A percentile compares a stretch with the other conserved stretches of the same genome.
Conservation (phyloP, 2,329 filamentous ascomycete genomes). For the Exophiala alcalophila region DNA sequence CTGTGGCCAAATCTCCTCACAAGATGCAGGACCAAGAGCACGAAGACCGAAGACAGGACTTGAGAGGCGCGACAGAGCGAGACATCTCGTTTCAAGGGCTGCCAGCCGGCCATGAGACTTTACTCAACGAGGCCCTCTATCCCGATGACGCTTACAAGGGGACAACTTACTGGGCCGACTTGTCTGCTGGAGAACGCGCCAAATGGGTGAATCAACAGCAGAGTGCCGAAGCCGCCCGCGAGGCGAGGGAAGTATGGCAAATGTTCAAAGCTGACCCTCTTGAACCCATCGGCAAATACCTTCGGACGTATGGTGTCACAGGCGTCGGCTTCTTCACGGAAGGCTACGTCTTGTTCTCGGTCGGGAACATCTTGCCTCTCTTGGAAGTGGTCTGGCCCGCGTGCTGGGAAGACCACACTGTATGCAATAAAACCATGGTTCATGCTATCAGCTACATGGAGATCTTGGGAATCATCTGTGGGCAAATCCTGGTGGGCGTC, state of each 20-base stretch:
- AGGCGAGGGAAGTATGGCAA: slow-evolving; percentile 63
- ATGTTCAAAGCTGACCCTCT: slow-evolving; percentile 87
- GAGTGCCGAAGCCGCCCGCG: slow-evolving; percentile 63
- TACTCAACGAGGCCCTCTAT: slow-evolving; percentile 53
- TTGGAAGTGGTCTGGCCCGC: slow-evolving; percentile 69
- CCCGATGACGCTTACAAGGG: slow-evolving; percentile 84
- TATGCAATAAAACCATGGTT: slow-evolving; percentile 76
- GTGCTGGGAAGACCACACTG: slow-evolving; percentile 68
- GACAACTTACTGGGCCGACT: slow-evolving; percentile 89
- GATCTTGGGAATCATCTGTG: slow-evolving; percentile 89
- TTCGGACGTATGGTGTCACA: slow-evolving; percentile 84
- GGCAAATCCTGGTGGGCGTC: slow-evolving; percentile 82
- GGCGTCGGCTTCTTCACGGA: slow-evolving; percentile 88
- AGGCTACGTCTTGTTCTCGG: slow-evolving; percentile 96
- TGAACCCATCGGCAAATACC: slow-evolving; percentile 78
- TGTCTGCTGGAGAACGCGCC: slow-evolving; percentile 66
- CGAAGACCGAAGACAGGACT: not conserved
- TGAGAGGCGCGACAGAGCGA: not conserved
- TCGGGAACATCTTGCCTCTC: slow-evolving; percentile 83
- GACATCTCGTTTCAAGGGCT: slow-evolving; percentile 7
- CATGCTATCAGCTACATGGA: slow-evolving; percentile 85
- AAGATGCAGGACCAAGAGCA: not conserved
- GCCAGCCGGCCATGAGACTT: not conserved
- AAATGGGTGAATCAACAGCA: slow-evolving; percentile 74
- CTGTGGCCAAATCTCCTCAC: no score